These are phyloP conservation scores for Diaporthe sp. DNA, from an alignment of 2,329 filamentous ascomycete genomes.

Conservation along the genomic window DNA sequence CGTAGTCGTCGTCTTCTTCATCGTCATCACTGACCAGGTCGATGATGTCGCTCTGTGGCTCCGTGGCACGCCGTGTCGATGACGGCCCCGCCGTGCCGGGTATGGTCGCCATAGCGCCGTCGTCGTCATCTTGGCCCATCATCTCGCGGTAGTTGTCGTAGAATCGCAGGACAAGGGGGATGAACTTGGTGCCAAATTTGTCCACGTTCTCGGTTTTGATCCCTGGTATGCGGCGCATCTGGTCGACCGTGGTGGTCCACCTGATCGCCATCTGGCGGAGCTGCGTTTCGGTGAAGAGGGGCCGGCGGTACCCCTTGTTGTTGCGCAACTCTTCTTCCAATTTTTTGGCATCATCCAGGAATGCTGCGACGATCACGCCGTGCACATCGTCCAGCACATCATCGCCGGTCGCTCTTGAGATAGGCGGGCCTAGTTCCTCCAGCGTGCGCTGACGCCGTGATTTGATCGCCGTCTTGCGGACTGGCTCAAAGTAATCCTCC, in stretches of 20 bases:
- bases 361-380: slow-evolving; percentile 72
- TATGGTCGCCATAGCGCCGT: slow-evolving; percentile 36
- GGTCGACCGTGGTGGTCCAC: slow-evolving; percentile 71
- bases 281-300: slow-evolving; percentile 77
- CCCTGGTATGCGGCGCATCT: slow-evolving; percentile 73
- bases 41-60: slow-evolving; percentile 59
- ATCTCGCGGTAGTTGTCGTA: slow-evolving; percentile 63
- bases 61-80: slow-evolving; percentile 25
- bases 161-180: slow-evolving; percentile 67
- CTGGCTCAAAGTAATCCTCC: slow-evolving; percentile 61
- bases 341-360: slow-evolving; percentile 72
- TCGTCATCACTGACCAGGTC: slow-evolving; percentile 66
- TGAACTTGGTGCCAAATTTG: slow-evolving; percentile 71
- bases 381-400: slow-evolving; percentile 69
- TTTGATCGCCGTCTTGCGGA: slow-evolving; percentile 46
- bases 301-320: slow-evolving; percentile 65
- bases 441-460: slow-evolving; percentile 53
- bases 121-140: slow-evolving; percentile 51
- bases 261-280: slow-evolving; percentile 80
- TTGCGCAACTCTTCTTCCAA: slow-evolving; percentile 73
- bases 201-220: slow-evolving; percentile 74
- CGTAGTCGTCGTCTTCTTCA: slow-evolving; percentile 46
- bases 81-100: slow-evolving; percentile 35
- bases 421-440: slow-evolving; percentile 66
- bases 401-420: slow-evolving; percentile 65